These are phyloP conservation scores for Amanita rubescens DNA, from an alignment of 768 basidiomycete species.

Conservation along the genomic window DNA sequence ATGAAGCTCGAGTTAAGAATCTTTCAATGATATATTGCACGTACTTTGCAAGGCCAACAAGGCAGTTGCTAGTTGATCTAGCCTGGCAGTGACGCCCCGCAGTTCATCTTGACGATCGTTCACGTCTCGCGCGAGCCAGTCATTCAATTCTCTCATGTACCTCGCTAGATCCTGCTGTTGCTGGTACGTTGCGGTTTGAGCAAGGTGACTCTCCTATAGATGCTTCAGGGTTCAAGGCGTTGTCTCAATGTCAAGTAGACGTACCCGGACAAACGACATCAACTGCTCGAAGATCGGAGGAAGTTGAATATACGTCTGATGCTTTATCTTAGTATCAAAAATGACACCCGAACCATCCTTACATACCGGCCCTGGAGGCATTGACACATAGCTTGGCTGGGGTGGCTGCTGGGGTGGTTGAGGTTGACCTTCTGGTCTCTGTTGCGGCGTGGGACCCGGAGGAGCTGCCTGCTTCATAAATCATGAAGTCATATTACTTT, in stretches of 20 bases:
- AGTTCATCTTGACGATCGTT: conserved; percentile 72
- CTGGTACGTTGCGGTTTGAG: conserved; percentile 66
- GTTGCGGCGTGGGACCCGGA: conserved; percentile 5
- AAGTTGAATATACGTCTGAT: conserved; percentile 52
- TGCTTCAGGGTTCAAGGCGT: conserved; percentile 1
- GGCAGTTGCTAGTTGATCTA: conserved; percentile 41
- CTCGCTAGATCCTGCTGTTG: conserved; percentile 77
- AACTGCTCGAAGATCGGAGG: conserved; percentile 62
- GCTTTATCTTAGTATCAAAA: conserved; percentile 3
- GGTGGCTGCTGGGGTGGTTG: conserved; percentile 18
- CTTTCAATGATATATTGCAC: neutral
- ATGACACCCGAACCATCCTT: neutral
- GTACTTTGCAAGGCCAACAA: conserved; percentile 27
- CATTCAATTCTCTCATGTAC: conserved; percentile 70
- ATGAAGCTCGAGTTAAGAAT: neutral
- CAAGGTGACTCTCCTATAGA: conserved; percentile 64
- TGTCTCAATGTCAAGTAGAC: conserved; percentile 13
- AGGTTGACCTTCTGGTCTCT: conserved; percentile 14
- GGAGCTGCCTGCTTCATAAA: neutral
- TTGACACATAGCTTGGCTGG: conserved; percentile 31
- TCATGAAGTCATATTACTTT: neutral
- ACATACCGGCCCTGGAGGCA: conserved; percentile 52
- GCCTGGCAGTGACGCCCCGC: conserved; percentile 52
- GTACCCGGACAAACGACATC: conserved; percentile 60
- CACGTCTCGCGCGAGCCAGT: conserved; percentile 76